Conservation (phyloP, 169 alveolate species). For the Plasmodium sp. region DNA sequence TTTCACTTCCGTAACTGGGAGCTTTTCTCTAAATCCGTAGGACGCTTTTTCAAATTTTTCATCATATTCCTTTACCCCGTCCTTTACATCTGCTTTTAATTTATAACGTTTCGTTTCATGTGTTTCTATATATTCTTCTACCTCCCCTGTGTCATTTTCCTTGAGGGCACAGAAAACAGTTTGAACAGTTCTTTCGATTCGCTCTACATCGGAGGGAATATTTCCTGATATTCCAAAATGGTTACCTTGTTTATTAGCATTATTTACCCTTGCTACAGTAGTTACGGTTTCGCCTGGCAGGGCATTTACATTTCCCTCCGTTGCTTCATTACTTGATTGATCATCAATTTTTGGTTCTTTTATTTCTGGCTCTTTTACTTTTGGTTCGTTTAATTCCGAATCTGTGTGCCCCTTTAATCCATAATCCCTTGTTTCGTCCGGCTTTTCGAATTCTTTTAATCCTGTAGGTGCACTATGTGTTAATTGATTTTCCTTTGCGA, state of each 20-base stretch:
- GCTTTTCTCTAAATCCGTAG: conserved; percentile 5
- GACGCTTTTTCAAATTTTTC: not conserved
- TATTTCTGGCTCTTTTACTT: not conserved
- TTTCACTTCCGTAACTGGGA: conserved; percentile 3
- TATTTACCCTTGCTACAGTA: not conserved
- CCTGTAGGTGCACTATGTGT: not conserved
- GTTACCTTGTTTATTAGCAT: not conserved
- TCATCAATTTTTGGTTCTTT: not conserved
- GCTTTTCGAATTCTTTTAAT: conserved; percentile 2
- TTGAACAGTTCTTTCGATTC: not conserved
- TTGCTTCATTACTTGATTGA: not conserved
- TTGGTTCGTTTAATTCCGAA: not conserved
- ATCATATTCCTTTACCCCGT: not conserved
- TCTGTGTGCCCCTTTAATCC: conserved; percentile 15
- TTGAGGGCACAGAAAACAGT: not conserved
- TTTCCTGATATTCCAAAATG: not conserved
- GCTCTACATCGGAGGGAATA: not conserved
- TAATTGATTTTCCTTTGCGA: not conserved
- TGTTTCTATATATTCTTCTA: conserved; percentile 1
- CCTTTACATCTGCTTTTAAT: not conserved
- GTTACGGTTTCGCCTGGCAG: not conserved
- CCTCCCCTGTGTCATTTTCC: not conserved
- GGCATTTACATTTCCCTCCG: not conserved
- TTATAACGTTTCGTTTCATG: not conserved
- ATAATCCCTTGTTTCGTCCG: conserved; percentile 12